A percentile compares a stretch with the other conserved stretches of the same genome.
Evolutionary conservation across 352 stramenopile species (phyloP).

Genomic region (Globisporangium echinulatum): DNA sequence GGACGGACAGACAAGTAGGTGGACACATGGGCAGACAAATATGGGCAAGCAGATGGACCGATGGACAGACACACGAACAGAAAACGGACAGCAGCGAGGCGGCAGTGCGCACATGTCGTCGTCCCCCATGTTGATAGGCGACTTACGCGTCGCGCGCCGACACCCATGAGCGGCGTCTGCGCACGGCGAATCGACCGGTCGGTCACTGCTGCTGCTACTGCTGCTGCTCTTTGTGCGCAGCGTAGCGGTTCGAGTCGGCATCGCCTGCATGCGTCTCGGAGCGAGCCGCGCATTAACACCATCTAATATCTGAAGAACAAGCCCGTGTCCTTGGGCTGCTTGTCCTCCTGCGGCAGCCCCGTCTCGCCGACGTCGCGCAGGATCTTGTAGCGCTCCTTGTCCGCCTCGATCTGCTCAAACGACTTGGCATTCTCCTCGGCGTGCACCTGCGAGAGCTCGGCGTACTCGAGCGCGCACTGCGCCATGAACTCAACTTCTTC

Average conservation of each 20-base stretch:
- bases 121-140: background rate
- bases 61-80: too few relatives aligned
- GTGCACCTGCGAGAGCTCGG: constrained; percentile 72
- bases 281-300: background rate
- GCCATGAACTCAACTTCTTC: constrained; percentile 88
- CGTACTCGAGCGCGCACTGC: constrained; percentile 83
- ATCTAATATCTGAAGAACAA: constrained; percentile 89
- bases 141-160: background rate
- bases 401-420: constrained; percentile 77
- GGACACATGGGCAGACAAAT: too few relatives aligned
- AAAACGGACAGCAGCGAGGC: background rate
- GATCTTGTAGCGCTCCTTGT: constrained; percentile 72
- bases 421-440: constrained; percentile 71
- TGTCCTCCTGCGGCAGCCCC: constrained; percentile 61
- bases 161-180: background rate
- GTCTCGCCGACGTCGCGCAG: constrained; percentile 76
- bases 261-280: background rate
- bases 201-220: background rate
- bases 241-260: too few relatives aligned
- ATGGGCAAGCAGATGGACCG: too few relatives aligned
- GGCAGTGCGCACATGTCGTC: background rate
- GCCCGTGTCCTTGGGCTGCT: constrained; percentile 69
- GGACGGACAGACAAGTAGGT: too few relatives aligned
- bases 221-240: too few relatives aligned
- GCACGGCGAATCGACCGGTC: background rate